Conservation (phyloP, 352 stramenopile genomes). For the Aphanomyces astaci region DNA sequence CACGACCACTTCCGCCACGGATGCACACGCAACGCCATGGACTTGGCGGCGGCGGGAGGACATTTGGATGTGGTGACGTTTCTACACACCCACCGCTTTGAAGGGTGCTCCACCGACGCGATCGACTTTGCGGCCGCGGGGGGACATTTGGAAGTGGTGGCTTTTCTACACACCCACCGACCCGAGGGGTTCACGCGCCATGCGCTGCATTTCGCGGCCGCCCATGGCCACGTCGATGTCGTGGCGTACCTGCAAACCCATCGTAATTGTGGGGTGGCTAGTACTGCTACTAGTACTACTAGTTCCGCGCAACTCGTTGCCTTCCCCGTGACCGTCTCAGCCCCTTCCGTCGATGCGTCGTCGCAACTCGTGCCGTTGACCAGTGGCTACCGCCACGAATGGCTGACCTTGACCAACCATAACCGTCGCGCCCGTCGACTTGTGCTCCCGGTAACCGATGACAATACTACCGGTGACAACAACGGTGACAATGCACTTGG, state of each 20-base stretch:
- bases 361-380: not conserved
- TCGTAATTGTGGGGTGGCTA: no score
- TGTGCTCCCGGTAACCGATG: no score
- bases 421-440: not conserved
- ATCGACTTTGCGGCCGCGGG: not conserved
- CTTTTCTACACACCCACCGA: not conserved
- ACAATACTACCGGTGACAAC: no score
- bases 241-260: no score
- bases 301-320: no score
- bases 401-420: not conserved
- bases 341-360: not conserved
- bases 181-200: not conserved
- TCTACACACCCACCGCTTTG: not conserved
- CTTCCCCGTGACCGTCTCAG: not conserved
- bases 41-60: not conserved
- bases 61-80: not conserved
- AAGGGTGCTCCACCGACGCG: slow-evolving; percentile 1
- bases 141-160: not conserved
- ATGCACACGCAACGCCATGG: not conserved
- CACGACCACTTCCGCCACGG: not conserved
- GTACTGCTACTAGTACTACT: no score
- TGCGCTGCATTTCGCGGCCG: not conserved
- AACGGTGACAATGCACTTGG: no score
- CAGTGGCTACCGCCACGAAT: slow-evolving; percentile 1
- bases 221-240: not conserved